Conservation (phyloP, 2,329 filamentous ascomycete genomes). For the Colletotrichum sidae region DNA sequence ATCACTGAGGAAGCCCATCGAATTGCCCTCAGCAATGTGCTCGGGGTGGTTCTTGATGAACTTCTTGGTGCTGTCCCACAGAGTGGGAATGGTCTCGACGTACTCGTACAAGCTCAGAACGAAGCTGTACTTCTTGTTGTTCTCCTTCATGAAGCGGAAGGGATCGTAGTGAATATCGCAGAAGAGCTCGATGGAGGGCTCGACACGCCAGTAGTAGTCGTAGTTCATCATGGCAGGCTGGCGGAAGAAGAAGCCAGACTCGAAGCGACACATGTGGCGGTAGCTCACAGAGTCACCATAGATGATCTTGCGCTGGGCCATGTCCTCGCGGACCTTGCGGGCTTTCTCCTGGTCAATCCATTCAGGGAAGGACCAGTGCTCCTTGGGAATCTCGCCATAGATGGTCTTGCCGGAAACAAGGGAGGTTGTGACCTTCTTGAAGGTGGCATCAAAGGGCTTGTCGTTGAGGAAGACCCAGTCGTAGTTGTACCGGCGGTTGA, state of each 20-base stretch:
- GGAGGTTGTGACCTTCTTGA: slow-evolving; percentile 90
- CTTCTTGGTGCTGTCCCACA: slow-evolving; percentile 95
- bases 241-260: slow-evolving; percentile 99
- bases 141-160: slow-evolving; percentile 95
- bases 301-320: slow-evolving; percentile 95
- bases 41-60: slow-evolving; percentile 93
- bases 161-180: slow-evolving; percentile 97
- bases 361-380: slow-evolving; percentile 97
- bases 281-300: slow-evolving; percentile 98
- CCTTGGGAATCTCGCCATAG: slow-evolving; percentile 88
- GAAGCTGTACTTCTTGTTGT: slow-evolving; percentile 99
- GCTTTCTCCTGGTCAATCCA: slow-evolving; percentile 97
- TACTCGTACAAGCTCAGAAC: slow-evolving; percentile 97
- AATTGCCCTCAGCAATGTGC: slow-evolving; percentile 86
- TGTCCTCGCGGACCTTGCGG: slow-evolving; percentile 89
- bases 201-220: slow-evolving; percentile 99
- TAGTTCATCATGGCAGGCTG: slow-evolving; percentile 94
- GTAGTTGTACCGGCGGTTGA: slow-evolving; percentile 97
- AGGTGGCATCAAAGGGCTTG: slow-evolving; percentile 89
- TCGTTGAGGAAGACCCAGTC: slow-evolving; percentile 99
- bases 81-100: slow-evolving; percentile 91
- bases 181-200: slow-evolving; percentile 95
- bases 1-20: slow-evolving; percentile 90
- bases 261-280: slow-evolving; percentile 99
- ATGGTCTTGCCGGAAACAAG: slow-evolving; percentile 93